Conservation (phyloP, 2,329 filamentous ascomycete genomes). For the Pezicula carpinea region DNA sequence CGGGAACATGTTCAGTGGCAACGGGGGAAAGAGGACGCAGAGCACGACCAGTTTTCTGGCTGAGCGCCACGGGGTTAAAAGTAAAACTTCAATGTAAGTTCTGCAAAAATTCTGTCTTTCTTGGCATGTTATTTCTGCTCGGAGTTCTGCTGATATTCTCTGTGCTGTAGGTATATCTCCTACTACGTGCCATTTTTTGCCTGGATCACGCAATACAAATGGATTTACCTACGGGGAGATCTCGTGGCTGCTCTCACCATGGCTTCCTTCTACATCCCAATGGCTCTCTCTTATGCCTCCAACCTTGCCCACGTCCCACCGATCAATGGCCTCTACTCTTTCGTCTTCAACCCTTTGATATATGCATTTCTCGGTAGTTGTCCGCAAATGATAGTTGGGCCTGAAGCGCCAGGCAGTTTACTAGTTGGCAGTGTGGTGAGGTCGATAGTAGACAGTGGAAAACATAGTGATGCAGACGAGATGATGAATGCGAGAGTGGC, state of each 20-base stretch:
- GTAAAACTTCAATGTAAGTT: conserved; percentile 68
- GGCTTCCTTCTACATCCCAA: conserved; percentile 97
- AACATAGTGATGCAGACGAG: conserved; percentile 58
- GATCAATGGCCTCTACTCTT: conserved; percentile 90
- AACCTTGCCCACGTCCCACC: conserved; percentile 91
- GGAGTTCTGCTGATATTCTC: conserved; percentile 11
- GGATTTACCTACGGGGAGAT: conserved; percentile 79
- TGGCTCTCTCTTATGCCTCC: conserved; percentile 88
- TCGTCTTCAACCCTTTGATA: conserved; percentile 85
- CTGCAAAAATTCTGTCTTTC: not conserved
- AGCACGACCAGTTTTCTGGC: conserved; percentile 69
- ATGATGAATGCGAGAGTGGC: conserved; percentile 74
- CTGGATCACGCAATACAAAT: conserved; percentile 85
- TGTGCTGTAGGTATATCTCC: conserved; percentile 64
- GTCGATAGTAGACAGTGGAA: conserved; percentile 65
- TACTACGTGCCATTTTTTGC: conserved; percentile 92
- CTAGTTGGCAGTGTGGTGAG: conserved; percentile 85
- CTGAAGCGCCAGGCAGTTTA: conserved; percentile 88
- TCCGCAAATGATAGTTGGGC: conserved; percentile 89
- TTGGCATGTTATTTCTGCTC: not conserved
- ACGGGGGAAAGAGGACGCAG: conserved; percentile 51
- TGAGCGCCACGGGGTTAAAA: conserved; percentile 67
- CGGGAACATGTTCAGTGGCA: conserved; percentile 15
- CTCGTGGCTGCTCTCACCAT: conserved; percentile 87
- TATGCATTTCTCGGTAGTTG: conserved; percentile 91